Conservation (phyloP, 2,329 filamentous ascomycete genomes). For the Phyllosticta citriasiana region DNA sequence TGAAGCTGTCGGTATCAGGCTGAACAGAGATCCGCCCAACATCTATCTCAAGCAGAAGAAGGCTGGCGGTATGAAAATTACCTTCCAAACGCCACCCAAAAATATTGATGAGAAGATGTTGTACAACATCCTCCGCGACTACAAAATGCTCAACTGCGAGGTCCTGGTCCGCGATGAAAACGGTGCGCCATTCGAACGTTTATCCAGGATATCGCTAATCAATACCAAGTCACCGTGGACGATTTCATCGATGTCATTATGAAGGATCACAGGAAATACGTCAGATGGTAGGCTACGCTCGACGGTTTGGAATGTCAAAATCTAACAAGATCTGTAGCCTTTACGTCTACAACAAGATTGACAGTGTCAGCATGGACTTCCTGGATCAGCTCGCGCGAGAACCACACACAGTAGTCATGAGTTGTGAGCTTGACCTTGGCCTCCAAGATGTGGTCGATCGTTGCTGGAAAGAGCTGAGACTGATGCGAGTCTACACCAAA, state of each 20-base stretch:
- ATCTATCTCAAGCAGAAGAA: conserved; percentile 97
- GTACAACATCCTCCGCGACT: conserved; percentile 93
- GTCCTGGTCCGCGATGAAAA: conserved; percentile 91
- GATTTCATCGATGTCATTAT: conserved; percentile 99
- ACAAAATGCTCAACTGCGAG: conserved; percentile 97
- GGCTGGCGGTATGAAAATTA: conserved; percentile 97
- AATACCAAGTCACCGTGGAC: conserved; percentile 66
- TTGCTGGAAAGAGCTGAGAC: conserved; percentile 83
- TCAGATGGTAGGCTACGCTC: conserved; percentile 45
- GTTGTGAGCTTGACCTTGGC: conserved; percentile 88
- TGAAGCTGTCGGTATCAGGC: conserved; percentile 85
- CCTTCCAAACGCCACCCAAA: conserved; percentile 82
- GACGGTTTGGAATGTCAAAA: background rate
- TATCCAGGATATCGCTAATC: conserved; percentile 4
- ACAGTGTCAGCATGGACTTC: conserved; percentile 86
- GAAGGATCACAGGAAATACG: conserved; percentile 98
- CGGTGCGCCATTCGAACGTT: conserved; percentile 31
- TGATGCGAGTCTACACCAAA: conserved; percentile 95
- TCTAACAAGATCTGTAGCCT: conserved; percentile 41
- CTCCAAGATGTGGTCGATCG: conserved; percentile 88
- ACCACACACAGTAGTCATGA: conserved; percentile 92
- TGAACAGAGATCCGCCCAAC: conserved; percentile 90
- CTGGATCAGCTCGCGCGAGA: conserved; percentile 86
- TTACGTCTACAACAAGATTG: conserved; percentile 99
- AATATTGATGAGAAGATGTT: conserved; percentile 95